A percentile compares a stretch with the other conserved stretches of the same genome.
Evolutionary conservation across 192 early-diverging fungal species (phyloP).

Genomic region (Coemansia sp.): DNA sequence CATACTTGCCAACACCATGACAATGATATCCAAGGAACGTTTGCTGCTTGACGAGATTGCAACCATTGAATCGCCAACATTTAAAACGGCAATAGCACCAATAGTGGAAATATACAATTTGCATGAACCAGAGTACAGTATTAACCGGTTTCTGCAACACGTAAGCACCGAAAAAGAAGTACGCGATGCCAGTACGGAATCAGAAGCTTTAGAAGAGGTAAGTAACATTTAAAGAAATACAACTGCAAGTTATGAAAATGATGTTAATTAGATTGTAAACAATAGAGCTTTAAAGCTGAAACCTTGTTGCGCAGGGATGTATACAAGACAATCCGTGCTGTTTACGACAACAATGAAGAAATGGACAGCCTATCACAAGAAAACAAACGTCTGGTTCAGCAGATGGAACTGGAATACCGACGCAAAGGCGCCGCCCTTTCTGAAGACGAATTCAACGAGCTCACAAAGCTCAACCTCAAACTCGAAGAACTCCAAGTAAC

Average conservation of each 20-base stretch:
- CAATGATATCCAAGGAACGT: neutral
- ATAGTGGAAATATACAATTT: conserved; percentile 8
- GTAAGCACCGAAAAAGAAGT: conserved; percentile 51
- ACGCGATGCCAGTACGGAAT: conserved; percentile 60
- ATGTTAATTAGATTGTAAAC: neutral
- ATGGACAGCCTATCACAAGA: conserved; percentile 49
- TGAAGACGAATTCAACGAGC: conserved; percentile 54
- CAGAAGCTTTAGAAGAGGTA: conserved; percentile 43
- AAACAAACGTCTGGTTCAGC: conserved; percentile 60
- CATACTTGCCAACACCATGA: neutral
- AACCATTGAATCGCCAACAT: conserved; percentile 12
- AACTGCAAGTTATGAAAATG: neutral
- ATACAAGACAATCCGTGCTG: conserved; percentile 47
- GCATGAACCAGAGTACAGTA: neutral
- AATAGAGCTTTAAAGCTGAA: conserved; percentile 56
- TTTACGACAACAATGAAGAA: conserved; percentile 37
- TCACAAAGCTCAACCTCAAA: conserved; percentile 57
- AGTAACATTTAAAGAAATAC: neutral
- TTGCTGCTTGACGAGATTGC: neutral
- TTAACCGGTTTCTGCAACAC: conserved; percentile 17
- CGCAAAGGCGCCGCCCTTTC: conserved; percentile 63
- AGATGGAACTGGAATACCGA: conserved; percentile 57
- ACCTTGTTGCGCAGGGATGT: conserved; percentile 59
- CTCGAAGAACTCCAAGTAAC: conserved; percentile 47
- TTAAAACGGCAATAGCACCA: conserved; percentile 15